Conservation (phyloP, 805 yeast species). For the Sugiyamaella marilandica region DNA sequence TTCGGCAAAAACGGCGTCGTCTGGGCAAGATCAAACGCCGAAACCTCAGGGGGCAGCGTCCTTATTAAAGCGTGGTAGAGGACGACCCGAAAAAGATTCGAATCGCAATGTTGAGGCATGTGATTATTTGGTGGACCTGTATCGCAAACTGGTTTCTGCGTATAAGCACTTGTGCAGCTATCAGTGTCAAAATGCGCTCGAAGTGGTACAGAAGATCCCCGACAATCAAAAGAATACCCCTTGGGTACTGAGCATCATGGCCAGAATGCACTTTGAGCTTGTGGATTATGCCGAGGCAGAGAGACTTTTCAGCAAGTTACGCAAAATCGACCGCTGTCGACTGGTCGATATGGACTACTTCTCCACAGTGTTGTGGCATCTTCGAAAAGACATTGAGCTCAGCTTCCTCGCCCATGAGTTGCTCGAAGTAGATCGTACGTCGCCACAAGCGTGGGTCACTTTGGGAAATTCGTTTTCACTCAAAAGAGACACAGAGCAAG, state of each 20-base stretch:
- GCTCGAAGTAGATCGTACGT: constrained; percentile 54
- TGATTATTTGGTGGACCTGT: constrained; percentile 47
- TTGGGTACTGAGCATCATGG: constrained; percentile 78
- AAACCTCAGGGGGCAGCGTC: neutral
- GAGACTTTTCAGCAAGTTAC: constrained; percentile 53
- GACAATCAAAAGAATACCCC: constrained; percentile 63
- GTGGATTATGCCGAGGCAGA: constrained; percentile 79
- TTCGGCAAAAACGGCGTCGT: neutral
- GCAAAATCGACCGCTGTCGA: constrained; percentile 71
- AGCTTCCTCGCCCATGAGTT: constrained; percentile 82
- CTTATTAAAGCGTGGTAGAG: neutral
- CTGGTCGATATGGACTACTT: constrained; percentile 84
- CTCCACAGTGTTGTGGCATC: constrained; percentile 90
- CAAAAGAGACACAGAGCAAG: constrained; percentile 80
- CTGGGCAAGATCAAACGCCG: neutral
- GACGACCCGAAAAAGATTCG: neutral
- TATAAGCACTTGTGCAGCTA: constrained; percentile 55
- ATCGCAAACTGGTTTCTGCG: constrained; percentile 54
- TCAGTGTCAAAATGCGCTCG: constrained; percentile 76
- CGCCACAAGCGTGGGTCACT: constrained; percentile 87
- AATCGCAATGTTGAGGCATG: constrained; percentile 10
- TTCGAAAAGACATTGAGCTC: constrained; percentile 71
- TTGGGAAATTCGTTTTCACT: constrained; percentile 86
- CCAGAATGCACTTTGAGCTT: constrained; percentile 78
- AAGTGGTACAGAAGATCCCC: constrained; percentile 62